These are phyloP conservation scores for Waltergamsia citrina DNA, from an alignment of 2,329 filamentous ascomycete genomes.

Conservation along the genomic window DNA sequence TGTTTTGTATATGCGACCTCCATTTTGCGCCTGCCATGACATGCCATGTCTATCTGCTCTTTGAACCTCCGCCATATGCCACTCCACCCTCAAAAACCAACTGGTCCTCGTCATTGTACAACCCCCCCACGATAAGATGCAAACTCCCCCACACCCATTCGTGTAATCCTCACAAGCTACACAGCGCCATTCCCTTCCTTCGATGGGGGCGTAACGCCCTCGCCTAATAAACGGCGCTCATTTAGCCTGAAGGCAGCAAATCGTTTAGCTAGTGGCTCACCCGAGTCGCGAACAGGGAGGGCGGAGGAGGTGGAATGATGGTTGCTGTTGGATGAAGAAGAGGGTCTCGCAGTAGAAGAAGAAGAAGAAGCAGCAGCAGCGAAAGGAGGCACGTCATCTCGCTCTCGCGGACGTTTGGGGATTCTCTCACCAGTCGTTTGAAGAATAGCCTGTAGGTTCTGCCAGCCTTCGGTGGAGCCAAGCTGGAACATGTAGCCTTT, in stretches of 20 bases:
- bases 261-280: constrained; percentile 54
- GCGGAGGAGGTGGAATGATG: constrained; percentile 7
- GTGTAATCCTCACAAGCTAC: neutral
- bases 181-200: neutral
- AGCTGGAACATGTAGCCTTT: constrained; percentile 74
- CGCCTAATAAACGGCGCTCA: constrained; percentile 14
- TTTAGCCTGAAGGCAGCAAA: constrained; percentile 58
- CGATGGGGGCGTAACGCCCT: neutral
- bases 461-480: constrained; percentile 83
- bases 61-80: too few relatives aligned
- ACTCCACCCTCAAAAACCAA: too few relatives aligned
- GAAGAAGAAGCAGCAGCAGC: constrained; percentile 10
- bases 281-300: constrained; percentile 22
- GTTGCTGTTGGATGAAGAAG: constrained; percentile 8
- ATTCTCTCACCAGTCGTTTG: constrained; percentile 95
- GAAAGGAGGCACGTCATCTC: constrained; percentile 13
- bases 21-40: too few relatives aligned
- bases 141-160: too few relatives aligned
- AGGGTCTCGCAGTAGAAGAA: constrained; percentile 15
- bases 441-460: constrained; percentile 85
- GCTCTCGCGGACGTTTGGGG: constrained; percentile 58
- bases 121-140: too few relatives aligned
- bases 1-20: too few relatives aligned
- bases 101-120: too few relatives aligned
- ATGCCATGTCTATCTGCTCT: too few relatives aligned